Percentiles rank a stretch among this genome's conserved stretches.
These are phyloP conservation scores for Pyrenochaeta sp. DNA, from an alignment of 2,329 filamentous ascomycete genomes.

Conservation along the genomic window DNA sequence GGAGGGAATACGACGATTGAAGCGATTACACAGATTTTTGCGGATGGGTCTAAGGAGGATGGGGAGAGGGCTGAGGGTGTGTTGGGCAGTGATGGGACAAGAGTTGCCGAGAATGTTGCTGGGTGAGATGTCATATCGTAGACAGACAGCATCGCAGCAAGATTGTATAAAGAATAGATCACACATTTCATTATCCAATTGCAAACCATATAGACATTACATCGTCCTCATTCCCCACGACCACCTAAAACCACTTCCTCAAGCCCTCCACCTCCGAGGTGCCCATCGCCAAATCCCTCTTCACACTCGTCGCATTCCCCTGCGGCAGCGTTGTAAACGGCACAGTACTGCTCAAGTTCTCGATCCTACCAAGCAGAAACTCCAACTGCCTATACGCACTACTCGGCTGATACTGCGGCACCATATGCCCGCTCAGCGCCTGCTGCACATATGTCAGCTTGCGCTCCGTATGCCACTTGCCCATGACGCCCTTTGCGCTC, in stretches of 20 bases:
- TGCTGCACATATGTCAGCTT: conserved; percentile 76
- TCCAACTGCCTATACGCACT: conserved; percentile 77
- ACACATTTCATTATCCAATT: no score
- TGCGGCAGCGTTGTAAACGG: conserved; percentile 39
- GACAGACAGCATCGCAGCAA: no score
- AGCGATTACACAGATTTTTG: conserved; percentile 64
- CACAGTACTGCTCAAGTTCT: conserved; percentile 56
- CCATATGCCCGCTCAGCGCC: conserved; percentile 71
- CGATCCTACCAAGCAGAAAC: conserved; percentile 74
- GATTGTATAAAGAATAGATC: no score
- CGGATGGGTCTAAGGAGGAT: conserved; percentile 29
- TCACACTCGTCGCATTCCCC: conserved; percentile 12
- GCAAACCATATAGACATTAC: no score
- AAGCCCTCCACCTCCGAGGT: not conserved
- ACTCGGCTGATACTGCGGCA: conserved; percentile 71
- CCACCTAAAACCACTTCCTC: conserved; percentile 20
- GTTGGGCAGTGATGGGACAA: conserved; percentile 51
- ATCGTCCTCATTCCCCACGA: conserved; percentile 21
- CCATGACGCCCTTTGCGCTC: conserved; percentile 71
- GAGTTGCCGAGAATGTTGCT: conserved; percentile 56
- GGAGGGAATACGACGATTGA: conserved; percentile 72
- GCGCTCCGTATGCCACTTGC: conserved; percentile 74
- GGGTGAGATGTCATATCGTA: conserved; percentile 44
- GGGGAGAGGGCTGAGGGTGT: conserved; percentile 51
- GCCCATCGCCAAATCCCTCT: conserved; percentile 13